Evolutionary conservation across 176 grass and related monocot species (phyloP).

Genomic region (Hordeum vulgare): DNA sequence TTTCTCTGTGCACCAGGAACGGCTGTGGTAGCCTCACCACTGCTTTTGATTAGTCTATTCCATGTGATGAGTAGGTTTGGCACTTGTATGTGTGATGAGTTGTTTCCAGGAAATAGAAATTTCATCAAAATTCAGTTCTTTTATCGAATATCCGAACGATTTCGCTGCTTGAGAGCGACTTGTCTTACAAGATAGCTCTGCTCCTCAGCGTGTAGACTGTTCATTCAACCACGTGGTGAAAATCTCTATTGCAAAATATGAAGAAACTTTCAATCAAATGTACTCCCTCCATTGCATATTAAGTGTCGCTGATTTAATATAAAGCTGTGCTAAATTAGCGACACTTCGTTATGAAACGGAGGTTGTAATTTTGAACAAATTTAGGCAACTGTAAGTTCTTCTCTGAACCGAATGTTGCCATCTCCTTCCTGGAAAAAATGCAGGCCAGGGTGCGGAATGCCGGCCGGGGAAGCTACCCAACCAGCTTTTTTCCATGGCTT

Average conservation of each 20-base stretch:
- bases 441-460: not conserved
- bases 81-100: no score
- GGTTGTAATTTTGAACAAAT: not conserved
- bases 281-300: not conserved
- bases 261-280: not conserved
- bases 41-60: no score
- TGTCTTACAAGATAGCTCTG: not conserved
- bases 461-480: not conserved
- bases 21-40: no score
- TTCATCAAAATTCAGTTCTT: no score
- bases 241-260: not conserved
- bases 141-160: no score
- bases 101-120: no score
- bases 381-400: not conserved
- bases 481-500: constrained; percentile 27
- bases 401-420: not conserved
- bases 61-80: no score
- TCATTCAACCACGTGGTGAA: not conserved
- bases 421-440: not conserved
- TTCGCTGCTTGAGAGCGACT: not conserved
- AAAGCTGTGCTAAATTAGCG: no score
- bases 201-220: not conserved
- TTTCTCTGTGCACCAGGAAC: no score
- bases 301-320: no score
- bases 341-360: no score